phyloP scores from a whole-genome alignment of 495 filamentous ascomycete genomes.

The Venustampulla echinocandica region DNA sequence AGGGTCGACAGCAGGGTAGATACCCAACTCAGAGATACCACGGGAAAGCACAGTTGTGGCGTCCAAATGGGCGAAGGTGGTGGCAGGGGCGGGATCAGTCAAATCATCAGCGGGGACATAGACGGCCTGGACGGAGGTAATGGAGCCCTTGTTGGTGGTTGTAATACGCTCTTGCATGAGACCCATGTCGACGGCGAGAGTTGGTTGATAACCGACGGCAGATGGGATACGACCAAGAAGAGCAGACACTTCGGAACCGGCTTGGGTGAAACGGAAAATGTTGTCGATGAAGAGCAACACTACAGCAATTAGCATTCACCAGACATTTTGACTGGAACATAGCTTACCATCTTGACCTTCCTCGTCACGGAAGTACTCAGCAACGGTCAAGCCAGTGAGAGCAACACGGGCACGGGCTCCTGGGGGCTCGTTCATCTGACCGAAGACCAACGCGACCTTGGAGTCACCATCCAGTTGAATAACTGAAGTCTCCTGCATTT shows the following conservation, averaged over 20 bases:
- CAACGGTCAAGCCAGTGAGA: conserved; percentile 82
- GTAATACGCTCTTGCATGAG: conserved; percentile 99
- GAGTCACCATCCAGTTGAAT: conserved; percentile 98
- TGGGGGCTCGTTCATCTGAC: conserved; percentile 99
- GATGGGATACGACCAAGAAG: conserved; percentile 99
- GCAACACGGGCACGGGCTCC: conserved; percentile 99
- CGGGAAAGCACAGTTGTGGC: conserved; percentile 99
- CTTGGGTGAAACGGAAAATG: conserved; percentile 99
- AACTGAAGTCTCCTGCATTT: conserved; percentile 99
- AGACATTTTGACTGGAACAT: background rate
- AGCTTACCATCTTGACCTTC: conserved; percentile 84
- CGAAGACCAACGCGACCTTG: conserved; percentile 98
- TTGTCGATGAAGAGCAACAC: conserved; percentile 99
- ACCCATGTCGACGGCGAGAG: conserved; percentile 99
- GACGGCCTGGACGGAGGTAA: conserved; percentile 99
- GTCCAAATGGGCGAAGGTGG: conserved; percentile 99
- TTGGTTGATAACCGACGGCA: conserved; percentile 99
- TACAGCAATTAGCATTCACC: conserved; percentile 26
- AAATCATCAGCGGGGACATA: conserved; percentile 99
- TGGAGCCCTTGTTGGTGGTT: conserved; percentile 98
- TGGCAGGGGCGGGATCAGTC: conserved; percentile 98
- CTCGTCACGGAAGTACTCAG: conserved; percentile 95
- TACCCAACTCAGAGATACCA: conserved; percentile 99
- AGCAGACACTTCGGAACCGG: conserved; percentile 99
- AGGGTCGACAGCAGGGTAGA: conserved; percentile 99